phyloP scores from a whole-genome alignment of 164 flowering plant species.

The Vitis riparia region DNA sequence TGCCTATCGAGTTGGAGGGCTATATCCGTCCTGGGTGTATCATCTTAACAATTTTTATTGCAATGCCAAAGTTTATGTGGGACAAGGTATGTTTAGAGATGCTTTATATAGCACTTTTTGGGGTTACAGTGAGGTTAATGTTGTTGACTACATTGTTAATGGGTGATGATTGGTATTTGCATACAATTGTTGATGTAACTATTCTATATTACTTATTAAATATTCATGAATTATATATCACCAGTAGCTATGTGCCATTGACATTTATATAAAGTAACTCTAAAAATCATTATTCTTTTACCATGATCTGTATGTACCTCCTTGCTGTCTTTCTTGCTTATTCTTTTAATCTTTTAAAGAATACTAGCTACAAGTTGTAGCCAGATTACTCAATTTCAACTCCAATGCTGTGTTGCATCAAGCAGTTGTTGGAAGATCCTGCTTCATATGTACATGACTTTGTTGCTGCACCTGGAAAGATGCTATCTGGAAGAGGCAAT shows the following conservation, averaged over 20 bases:
- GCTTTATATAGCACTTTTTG: background rate
- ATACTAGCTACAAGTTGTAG: too few relatives aligned
- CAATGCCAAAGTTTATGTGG: constrained; percentile 90
- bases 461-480: constrained; percentile 58
- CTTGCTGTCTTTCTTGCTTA: too few relatives aligned
- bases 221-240: background rate
- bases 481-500: constrained; percentile 69
- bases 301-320: too few relatives aligned
- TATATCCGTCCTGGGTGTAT: constrained; percentile 99
- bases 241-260: too few relatives aligned
- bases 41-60: constrained; percentile 76
- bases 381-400: background rate
- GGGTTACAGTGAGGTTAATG: background rate
- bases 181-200: background rate
- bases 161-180: background rate
- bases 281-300: too few relatives aligned
- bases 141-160: background rate
- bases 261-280: too few relatives aligned
- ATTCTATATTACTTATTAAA: background rate
- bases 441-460: constrained; percentile 47
- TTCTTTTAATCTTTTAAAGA: background rate
- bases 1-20: constrained; percentile 98
- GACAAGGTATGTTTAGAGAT: constrained; percentile 50
- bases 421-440: constrained; percentile 77
- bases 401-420: background rate